Base-by-base conservation (phyloP, 176 grass and related monocot genomes). In the Themeda triandra region DNA sequence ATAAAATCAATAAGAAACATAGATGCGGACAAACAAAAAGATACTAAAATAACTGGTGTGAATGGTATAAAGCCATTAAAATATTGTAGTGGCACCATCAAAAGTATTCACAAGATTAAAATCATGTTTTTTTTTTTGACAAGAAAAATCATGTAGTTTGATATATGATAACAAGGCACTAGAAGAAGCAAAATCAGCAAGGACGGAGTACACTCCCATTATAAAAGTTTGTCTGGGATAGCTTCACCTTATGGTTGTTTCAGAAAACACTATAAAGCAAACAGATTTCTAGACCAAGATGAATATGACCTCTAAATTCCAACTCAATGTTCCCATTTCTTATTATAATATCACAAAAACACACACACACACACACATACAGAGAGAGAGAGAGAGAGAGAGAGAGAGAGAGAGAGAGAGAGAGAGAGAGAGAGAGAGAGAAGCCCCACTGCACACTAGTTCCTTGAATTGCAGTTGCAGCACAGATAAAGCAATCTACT, bases 181-280 rank as follows among this genome's bases (percentile, higher is more conserved):
- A 81, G 24, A 66, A 73, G 80, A 24, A 75, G 31, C 17, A 51
- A 19, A 58, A 8, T 58, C 35, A 76, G 18, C 19, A 63, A 30
- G n/a, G 33, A 21, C 2, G 0, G 49, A 53, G 49, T 23, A 54
- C 18, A 54, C 51, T 54, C 51, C 6, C 21, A 54, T 54, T 54
- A 54, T 7, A 53, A 76, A 76, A 76, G 13, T 73, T 36, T 91
- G 41, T 45, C 46, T 6, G 11, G 36, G 68, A 83, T 8, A 74
- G 14, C 63, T 35, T 73, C 12, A 23, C 11, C 37, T 46, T 18
- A 4, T 46, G 36, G 40, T 30, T 31, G 14, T 51, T 84, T 27
- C 11, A 76, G 3, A 56, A 10, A 35, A 49, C 23, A 41, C 33
- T 56, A 27, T 73, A 73, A 10, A 6, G 14, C 40, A 71, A 23